Conservation (phyloP, 148 eudicot species). For the Amaranthus palmeri region DNA sequence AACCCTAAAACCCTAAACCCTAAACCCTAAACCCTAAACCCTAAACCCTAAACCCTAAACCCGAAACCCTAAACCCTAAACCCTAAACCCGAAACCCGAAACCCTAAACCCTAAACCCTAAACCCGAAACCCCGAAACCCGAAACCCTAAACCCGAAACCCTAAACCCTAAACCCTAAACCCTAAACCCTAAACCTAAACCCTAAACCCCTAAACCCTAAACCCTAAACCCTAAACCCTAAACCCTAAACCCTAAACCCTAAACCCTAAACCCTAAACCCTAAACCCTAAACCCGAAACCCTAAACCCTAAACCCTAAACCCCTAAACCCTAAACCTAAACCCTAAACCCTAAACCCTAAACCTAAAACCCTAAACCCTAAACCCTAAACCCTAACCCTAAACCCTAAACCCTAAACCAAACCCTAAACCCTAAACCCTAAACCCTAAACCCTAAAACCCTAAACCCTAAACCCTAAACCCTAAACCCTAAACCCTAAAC, state of each 20-base stretch:
- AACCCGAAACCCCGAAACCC: not conserved
- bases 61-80: not conserved
- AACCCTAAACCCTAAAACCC: not conserved
- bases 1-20: not conserved
- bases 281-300: not conserved
- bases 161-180: slow-evolving; percentile 4
- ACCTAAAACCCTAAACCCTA: not conserved
- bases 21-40: not conserved
- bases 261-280: too few species aligned
- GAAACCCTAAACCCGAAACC: not conserved
- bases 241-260: too few species aligned
- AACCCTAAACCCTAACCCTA: not conserved
- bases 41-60: not conserved
- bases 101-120: not conserved
- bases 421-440: not conserved
- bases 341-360: too few species aligned
- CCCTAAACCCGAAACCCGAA: not conserved
- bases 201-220: too few species aligned
- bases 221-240: too few species aligned
- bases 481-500: slow-evolving; percentile 9
- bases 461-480: not conserved
- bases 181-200: too few species aligned
- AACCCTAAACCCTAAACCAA: not conserved
- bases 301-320: not conserved
- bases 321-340: not conserved